Percentiles rank a stretch among this genome's conserved stretches.
These are phyloP conservation scores for Tetracentron sinense DNA, from an alignment of 164 flowering plant species.

Conservation along the genomic window DNA sequence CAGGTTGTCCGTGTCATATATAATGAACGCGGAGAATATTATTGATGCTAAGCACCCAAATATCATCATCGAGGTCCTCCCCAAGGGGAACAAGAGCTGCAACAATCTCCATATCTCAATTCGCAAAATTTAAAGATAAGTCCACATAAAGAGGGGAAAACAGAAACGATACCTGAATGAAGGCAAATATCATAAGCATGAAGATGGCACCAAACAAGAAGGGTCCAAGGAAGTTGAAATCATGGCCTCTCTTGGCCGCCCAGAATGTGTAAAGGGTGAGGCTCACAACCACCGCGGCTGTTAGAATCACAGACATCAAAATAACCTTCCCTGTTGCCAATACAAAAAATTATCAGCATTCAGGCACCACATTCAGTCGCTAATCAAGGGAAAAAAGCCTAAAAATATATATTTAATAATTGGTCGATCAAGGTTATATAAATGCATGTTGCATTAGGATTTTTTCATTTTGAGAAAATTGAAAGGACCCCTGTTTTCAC, in stretches of 20 bases:
- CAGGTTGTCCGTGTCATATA: conserved; percentile 48
- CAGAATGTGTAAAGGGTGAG: conserved; percentile 56
- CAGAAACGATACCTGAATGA: conserved; percentile 46
- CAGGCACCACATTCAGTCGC: neutral
- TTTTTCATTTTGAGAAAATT: too few species aligned
- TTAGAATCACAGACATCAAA: conserved; percentile 34
- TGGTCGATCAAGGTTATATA: too few species aligned
- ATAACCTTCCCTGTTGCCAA: conserved; percentile 36
- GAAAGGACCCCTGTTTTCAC: too few species aligned
- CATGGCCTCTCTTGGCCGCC: conserved; percentile 50
- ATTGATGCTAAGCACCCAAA: conserved; percentile 30
- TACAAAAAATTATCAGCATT: neutral
- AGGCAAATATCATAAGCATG: conserved; percentile 25
- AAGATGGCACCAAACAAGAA: conserved; percentile 36
- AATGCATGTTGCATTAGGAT: too few species aligned
- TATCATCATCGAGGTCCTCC: conserved; percentile 24
- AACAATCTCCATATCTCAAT: too few species aligned
- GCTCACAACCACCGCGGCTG: conserved; percentile 35
- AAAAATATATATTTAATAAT: too few species aligned
- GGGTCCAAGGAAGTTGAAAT: conserved; percentile 51
- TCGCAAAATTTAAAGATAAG: too few species aligned
- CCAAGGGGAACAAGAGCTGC: conserved; percentile 43
- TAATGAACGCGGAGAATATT: conserved; percentile 39
- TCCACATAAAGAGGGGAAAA: too few species aligned
- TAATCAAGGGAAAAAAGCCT: too few species aligned